phyloP scores from a whole-genome alignment of 2,329 filamentous ascomycete species.

The Phoma sp. region DNA sequence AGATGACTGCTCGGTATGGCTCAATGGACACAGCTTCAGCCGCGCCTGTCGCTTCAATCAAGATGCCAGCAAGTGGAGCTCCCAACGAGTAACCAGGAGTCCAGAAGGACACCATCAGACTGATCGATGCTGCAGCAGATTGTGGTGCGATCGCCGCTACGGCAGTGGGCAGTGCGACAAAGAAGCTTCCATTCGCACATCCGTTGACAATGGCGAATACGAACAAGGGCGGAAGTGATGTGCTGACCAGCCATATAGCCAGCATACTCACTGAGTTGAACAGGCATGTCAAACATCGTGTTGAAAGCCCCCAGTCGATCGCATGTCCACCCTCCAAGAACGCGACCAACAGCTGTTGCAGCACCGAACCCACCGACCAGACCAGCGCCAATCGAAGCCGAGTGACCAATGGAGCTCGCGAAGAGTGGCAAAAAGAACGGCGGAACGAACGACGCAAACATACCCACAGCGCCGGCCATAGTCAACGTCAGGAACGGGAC shows the following conservation, averaged over 20 bases:
- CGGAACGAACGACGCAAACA: constrained; percentile 40
- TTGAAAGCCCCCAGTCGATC: constrained; percentile 43
- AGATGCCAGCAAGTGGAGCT: constrained; percentile 34
- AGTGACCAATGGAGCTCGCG: not conserved
- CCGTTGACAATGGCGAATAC: constrained; percentile 39
- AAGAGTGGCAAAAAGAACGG: constrained; percentile 30
- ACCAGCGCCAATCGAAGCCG: constrained; percentile 30
- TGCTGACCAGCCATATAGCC: constrained; percentile 39
- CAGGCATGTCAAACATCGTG: constrained; percentile 34
- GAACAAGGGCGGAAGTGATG: constrained; percentile 31
- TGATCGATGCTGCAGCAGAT: constrained; percentile 36
- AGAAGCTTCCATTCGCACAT: constrained; percentile 38
- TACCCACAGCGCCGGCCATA: constrained; percentile 36
- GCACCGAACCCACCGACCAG: constrained; percentile 20
- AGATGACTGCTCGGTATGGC: constrained; percentile 38
- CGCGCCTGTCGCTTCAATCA: constrained; percentile 33
- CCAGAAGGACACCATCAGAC: constrained; percentile 37
- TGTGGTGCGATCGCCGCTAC: constrained; percentile 36
- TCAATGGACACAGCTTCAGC: constrained; percentile 14
- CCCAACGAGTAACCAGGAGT: constrained; percentile 37
- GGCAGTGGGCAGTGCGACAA: constrained; percentile 38
- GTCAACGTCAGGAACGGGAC: constrained; percentile 31
- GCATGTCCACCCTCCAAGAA: constrained; percentile 34
- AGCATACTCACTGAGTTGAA: constrained; percentile 38
- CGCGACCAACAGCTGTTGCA: constrained; percentile 38